Evolutionary conservation across 192 early-diverging fungal species (phyloP), one percentile per base, ranked within the genome.

Genomic region (Entomortierella parvispora): DNA sequence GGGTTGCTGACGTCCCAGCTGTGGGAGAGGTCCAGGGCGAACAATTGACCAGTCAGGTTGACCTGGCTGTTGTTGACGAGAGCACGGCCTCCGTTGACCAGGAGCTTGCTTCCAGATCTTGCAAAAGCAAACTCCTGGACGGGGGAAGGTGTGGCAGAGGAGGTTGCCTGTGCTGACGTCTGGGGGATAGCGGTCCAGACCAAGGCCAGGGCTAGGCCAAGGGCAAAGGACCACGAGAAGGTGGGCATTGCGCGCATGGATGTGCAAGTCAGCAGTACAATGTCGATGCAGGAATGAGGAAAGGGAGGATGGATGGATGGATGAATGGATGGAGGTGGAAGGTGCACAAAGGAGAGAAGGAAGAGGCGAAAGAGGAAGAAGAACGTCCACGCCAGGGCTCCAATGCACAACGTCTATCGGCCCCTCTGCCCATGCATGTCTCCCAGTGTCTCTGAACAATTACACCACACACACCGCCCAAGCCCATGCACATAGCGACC

Each of bases 11-110:
- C 31, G 26, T 32, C 15, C 70, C 70, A 72, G 40, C 17, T 18
- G 4, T n/a, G 48, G 7, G 70, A 49, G 34, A 72, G 70, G 40
- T 72, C 70, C n/a, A 72, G 56, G 4, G 70, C 28, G 22, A 32
- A 64, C 4, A 65, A 32, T 15, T 72, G 70, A 1, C 23, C 31
- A 12, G 10, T 26, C 1, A 0, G 47, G 1, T 26, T 47, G 18
- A 9, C 10, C 0, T 23, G 32, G 42, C 45, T 25, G 18, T 72
- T 72, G 9, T 18, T 14, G 15, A n/a, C 37, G 7, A 22, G n/a
- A n/a, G n/a, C 20, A 20, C 44, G 20, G 48, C 70, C 70, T 4
- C 70, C 70, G 1, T 65, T 26, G 26, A 72, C 40, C 2, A 52
- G 59, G 0, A 64, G 56, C 28, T 72, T 65, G 5, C 61, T 31